phyloP scores from a whole-genome alignment of 768 basidiomycete species.

The Suillus weaverae region DNA sequence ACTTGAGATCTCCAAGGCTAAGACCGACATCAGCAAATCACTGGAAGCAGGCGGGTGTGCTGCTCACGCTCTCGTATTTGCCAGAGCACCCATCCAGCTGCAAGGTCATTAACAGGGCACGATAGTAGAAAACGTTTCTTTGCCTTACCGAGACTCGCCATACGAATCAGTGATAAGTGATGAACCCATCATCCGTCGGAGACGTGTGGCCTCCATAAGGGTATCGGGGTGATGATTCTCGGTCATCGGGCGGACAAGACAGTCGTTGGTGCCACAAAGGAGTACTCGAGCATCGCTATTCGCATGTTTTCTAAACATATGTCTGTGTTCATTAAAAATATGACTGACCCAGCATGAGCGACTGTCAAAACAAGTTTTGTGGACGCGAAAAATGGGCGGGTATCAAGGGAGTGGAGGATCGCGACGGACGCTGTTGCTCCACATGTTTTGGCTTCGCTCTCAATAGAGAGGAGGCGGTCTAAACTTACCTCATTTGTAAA shows the following conservation, averaged over 20 bases:
- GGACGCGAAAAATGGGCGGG: conserved; percentile 81
- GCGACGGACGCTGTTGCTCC: conserved; percentile 93
- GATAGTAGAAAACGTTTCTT: background rate
- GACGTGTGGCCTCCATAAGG: conserved; percentile 76
- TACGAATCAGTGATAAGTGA: conserved; percentile 91
- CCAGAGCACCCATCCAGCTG: conserved; percentile 94
- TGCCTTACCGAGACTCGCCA: conserved; percentile 78
- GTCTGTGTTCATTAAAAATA: background rate
- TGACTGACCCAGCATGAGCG: conserved; percentile 84
- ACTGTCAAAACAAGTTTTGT: conserved; percentile 76
- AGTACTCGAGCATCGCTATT: conserved; percentile 86
- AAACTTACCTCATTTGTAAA: conserved; percentile 25
- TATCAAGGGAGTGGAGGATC: conserved; percentile 87
- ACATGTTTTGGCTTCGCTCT: conserved; percentile 68
- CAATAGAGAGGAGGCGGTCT: conserved; percentile 70
- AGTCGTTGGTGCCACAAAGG: conserved; percentile 71
- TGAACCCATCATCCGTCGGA: conserved; percentile 88
- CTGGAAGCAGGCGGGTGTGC: background rate
- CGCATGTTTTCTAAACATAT: background rate
- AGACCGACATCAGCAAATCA: conserved; percentile 10
- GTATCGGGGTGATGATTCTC: conserved; percentile 96
- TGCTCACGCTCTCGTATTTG: conserved; percentile 84
- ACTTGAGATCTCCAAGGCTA: conserved; percentile 87
- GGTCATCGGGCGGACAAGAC: conserved; percentile 81
- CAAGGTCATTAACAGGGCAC: background rate